Conservation (phyloP, 75 land plant species). For the Selaginella moellendorffii region DNA sequence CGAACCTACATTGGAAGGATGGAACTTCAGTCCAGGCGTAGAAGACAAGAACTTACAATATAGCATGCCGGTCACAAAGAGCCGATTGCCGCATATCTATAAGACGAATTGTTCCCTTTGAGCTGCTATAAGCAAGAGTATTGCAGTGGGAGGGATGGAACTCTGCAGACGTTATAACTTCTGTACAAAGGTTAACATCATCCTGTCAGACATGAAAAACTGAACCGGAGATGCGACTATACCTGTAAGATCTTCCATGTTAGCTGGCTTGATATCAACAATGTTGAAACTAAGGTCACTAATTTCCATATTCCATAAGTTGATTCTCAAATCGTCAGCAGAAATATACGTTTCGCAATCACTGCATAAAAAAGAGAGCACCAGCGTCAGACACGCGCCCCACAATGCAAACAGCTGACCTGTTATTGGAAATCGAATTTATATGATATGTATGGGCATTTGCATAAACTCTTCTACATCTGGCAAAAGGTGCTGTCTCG, state of each 20-base stretch:
- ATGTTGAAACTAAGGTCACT: constrained; percentile 88
- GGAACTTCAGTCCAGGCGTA: not conserved
- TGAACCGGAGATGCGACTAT: not conserved
- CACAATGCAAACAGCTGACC: constrained; percentile 22
- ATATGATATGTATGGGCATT: constrained; percentile 97
- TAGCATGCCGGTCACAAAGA: constrained; percentile 69
- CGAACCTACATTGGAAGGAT: constrained; percentile 34
- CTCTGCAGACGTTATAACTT: constrained; percentile 98
- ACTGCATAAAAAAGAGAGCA: constrained; percentile 33
- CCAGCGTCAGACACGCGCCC: not conserved
- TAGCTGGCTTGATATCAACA: constrained; percentile 82
- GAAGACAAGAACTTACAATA: constrained; percentile 38
- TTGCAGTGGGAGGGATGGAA: constrained; percentile 91
- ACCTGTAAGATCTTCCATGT: constrained; percentile 97
- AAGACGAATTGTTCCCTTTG: constrained; percentile 85
- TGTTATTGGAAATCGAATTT: constrained; percentile 86
- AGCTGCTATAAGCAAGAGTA: constrained; percentile 85
- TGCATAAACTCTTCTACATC: constrained; percentile 76
- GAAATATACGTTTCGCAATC: constrained; percentile 96
- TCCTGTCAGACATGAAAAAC: not conserved
- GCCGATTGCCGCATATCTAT: constrained; percentile 93
- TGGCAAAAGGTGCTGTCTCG: constrained; percentile 50
- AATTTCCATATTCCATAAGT: constrained; percentile 85
- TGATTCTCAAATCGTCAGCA: constrained; percentile 84
- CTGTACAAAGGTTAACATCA: constrained; percentile 29